Percentiles rank a stretch among this genome's conserved stretches.
Conservation (phyloP, 1,284 basidiomycete species). For the Sanghuangporus sanghuang region DNA sequence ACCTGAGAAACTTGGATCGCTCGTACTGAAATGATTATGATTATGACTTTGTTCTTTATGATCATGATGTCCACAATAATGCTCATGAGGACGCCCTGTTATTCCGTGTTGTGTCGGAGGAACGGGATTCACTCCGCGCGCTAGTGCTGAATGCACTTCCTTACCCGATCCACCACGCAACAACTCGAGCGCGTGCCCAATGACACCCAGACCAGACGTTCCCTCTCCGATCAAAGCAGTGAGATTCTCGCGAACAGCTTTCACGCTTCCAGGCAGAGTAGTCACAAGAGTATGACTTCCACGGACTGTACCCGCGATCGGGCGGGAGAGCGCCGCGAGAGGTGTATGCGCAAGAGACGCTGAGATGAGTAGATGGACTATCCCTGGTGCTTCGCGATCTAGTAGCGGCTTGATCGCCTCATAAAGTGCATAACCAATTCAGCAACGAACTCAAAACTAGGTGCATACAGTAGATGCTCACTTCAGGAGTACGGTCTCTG, state of each 20-base stretch:
- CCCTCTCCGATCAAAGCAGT: conserved; percentile 44
- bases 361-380: conserved; percentile 73
- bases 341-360: conserved; percentile 71
- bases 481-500: conserved; percentile 79
- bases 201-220: conserved; percentile 37
- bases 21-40: conserved; percentile 31
- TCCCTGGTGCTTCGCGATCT: conserved; percentile 68
- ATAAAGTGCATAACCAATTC: neutral
- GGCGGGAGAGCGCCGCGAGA: conserved; percentile 76
- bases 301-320: conserved; percentile 66
- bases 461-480: conserved; percentile 25
- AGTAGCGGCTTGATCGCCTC: conserved; percentile 71
- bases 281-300: conserved; percentile 58
- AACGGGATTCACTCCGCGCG: conserved; percentile 20
- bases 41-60: conserved; percentile 34
- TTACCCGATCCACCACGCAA: conserved; percentile 66
- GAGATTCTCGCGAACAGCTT: conserved; percentile 78
- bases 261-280: conserved; percentile 80
- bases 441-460: conserved; percentile 1
- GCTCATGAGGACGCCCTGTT: conserved; percentile 22
- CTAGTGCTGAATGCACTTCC: conserved; percentile 46
- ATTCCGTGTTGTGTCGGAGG: conserved; percentile 14
- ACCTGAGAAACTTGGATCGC: conserved; percentile 2
- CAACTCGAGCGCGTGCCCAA: conserved; percentile 72
- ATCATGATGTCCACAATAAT: conserved; percentile 23